Conservation (phyloP, 169 alveolate species). For the Plasmodium reichenowi region DNA sequence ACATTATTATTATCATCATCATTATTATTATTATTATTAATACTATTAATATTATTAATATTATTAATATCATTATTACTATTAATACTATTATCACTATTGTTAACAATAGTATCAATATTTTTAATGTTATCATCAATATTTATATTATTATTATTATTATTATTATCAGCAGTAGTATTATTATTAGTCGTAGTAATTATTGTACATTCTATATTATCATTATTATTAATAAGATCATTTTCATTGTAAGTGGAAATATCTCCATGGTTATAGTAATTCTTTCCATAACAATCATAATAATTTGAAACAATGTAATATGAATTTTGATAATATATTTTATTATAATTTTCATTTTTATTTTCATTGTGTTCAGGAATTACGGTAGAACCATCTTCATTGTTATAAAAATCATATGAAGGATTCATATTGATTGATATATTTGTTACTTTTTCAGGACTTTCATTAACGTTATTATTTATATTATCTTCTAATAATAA, state of each 20-base stretch:
- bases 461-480: conserved; percentile 13
- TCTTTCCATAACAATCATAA: conserved; percentile 15
- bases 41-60: background rate
- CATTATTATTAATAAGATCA: background rate
- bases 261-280: conserved; percentile 9
- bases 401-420: conserved; percentile 18
- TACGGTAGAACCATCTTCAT: conserved; percentile 1
- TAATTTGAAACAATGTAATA: conserved; percentile 22
- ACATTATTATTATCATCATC: background rate
- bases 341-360: background rate
- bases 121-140: conserved; percentile 4
- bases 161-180: background rate
- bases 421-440: background rate
- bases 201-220: background rate
- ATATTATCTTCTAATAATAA: conserved; percentile 5
- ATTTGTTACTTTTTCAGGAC: conserved; percentile 6
- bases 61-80: background rate
- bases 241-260: background rate
- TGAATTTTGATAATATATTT: conserved; percentile 39
- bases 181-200: background rate
- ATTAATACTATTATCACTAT: background rate
- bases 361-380: no score
- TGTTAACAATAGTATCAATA: conserved; percentile 6
- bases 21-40: background rate
- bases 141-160: background rate